These are phyloP conservation scores for Staphylotrichum longicolle DNA, from an alignment of 495 filamentous ascomycete species.

Conservation along the genomic window DNA sequence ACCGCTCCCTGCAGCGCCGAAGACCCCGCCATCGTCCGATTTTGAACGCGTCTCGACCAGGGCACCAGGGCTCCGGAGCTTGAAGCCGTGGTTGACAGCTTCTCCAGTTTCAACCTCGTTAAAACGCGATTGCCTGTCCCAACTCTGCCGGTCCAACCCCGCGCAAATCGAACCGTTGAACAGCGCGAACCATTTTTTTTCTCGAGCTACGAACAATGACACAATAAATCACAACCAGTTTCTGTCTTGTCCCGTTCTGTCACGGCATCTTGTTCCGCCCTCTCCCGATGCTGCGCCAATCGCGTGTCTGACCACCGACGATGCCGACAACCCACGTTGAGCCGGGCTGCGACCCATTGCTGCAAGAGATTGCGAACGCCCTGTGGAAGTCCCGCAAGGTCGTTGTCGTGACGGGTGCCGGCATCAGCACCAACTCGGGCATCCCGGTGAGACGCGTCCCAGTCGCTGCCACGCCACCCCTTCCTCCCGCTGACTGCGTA, in stretches of 20 bases:
- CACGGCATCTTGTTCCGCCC: not conserved
- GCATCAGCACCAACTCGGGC: constrained; percentile 70
- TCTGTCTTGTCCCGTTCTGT: not conserved
- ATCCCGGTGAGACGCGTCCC: constrained; percentile 55
- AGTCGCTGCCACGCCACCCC: not conserved
- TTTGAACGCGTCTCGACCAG: constrained; percentile 17
- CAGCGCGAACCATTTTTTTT: too few species aligned
- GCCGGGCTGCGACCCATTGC: constrained; percentile 47
- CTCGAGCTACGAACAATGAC: not conserved
- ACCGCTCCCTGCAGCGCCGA: not conserved
- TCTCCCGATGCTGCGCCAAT: constrained; percentile 8
- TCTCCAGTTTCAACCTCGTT: constrained; percentile 2
- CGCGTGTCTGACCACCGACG: constrained; percentile 8
- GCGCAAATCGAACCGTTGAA: too few species aligned
- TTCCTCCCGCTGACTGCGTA: constrained; percentile 27
- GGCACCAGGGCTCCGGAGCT: not conserved
- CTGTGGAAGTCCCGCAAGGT: constrained; percentile 61
- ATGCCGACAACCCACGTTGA: constrained; percentile 58
- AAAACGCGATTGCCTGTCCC: not conserved
- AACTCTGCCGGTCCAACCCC: too few species aligned
- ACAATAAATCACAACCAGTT: not conserved
- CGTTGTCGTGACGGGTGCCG: constrained; percentile 66
- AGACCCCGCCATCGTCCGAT: constrained; percentile 20
- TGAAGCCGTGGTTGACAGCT: too few species aligned
- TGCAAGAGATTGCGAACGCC: constrained; percentile 60